phyloP scores from a whole-genome alignment of 768 basidiomycete species.

The Mycena albidolilacea region DNA sequence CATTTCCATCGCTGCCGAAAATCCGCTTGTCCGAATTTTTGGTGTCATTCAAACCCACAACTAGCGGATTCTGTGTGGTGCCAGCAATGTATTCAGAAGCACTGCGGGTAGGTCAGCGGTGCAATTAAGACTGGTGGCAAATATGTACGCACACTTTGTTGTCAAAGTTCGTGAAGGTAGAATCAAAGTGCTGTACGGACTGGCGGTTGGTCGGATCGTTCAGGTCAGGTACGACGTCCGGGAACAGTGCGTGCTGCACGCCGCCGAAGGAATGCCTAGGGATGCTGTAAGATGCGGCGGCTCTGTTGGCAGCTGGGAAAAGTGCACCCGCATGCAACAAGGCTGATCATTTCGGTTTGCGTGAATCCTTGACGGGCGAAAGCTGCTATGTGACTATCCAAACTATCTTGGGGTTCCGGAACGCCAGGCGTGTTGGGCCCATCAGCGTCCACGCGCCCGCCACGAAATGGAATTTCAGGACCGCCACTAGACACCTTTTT shows the following conservation, averaged over 20 bases:
- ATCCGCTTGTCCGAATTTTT: constrained; percentile 6
- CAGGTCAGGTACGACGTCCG: constrained; percentile 4
- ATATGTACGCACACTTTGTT: constrained; percentile 20
- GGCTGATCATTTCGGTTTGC: constrained; percentile 24
- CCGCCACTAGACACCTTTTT: background rate
- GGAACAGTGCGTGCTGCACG: constrained; percentile 18
- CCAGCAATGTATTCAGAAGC: constrained; percentile 26
- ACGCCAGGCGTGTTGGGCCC: constrained; percentile 18
- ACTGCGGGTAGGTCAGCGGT: background rate
- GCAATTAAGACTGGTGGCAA: background rate
- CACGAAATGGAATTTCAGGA: constrained; percentile 1
- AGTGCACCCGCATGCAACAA: constrained; percentile 25
- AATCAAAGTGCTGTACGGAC: constrained; percentile 25
- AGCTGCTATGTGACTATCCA: constrained; percentile 16
- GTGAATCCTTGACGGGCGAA: constrained; percentile 24
- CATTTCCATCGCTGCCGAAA: constrained; percentile 24
- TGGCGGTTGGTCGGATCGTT: background rate
- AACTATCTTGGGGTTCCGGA: constrained; percentile 3
- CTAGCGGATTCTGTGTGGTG: constrained; percentile 17
- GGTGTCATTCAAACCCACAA: constrained; percentile 21
- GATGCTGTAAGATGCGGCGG: background rate
- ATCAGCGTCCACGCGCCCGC: constrained; percentile 2
- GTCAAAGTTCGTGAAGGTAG: constrained; percentile 22
- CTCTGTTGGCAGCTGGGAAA: background rate
- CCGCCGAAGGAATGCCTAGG: constrained; percentile 18